phyloP scores from a whole-genome alignment of 2,329 filamentous ascomycete species.

The Dactylonectria macrodidyma region DNA sequence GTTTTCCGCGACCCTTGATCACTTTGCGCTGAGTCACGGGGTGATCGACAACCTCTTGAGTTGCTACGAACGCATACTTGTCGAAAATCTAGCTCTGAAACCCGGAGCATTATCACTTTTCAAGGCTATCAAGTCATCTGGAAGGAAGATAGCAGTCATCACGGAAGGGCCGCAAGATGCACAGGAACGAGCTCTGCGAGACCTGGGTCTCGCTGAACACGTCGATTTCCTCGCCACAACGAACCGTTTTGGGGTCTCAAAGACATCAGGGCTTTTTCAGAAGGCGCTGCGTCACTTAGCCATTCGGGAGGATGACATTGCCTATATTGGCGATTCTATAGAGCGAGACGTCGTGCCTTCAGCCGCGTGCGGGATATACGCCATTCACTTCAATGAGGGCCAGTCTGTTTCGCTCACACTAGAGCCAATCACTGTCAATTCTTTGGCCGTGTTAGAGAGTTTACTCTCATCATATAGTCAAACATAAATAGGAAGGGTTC shows the following conservation, averaged over 20 bases:
- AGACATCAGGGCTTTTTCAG: constrained; percentile 47
- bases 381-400: constrained; percentile 45
- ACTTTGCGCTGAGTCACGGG: constrained; percentile 42
- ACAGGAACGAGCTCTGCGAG: constrained; percentile 57
- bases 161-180: constrained; percentile 65
- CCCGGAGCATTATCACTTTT: constrained; percentile 55
- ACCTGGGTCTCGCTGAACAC: constrained; percentile 42
- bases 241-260: constrained; percentile 49
- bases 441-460: constrained; percentile 30
- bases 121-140: constrained; percentile 48
- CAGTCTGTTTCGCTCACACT: constrained; percentile 20
- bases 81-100: constrained; percentile 52
- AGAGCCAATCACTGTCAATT: constrained; percentile 32
- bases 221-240: constrained; percentile 52
- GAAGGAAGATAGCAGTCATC: constrained; percentile 59
- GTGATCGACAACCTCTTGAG: constrained; percentile 41
- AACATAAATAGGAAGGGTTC: constrained; percentile 28
- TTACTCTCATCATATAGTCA: constrained; percentile 6
- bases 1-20: constrained; percentile 52
- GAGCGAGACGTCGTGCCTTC: constrained; percentile 50
- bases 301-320: constrained; percentile 46
- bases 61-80: constrained; percentile 51
- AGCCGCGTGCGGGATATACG: constrained; percentile 45
- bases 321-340: constrained; percentile 50
- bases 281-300: constrained; percentile 46